Evolutionary conservation across 768 basidiomycete species (phyloP).

Genomic region (Mycena vitilis): DNA sequence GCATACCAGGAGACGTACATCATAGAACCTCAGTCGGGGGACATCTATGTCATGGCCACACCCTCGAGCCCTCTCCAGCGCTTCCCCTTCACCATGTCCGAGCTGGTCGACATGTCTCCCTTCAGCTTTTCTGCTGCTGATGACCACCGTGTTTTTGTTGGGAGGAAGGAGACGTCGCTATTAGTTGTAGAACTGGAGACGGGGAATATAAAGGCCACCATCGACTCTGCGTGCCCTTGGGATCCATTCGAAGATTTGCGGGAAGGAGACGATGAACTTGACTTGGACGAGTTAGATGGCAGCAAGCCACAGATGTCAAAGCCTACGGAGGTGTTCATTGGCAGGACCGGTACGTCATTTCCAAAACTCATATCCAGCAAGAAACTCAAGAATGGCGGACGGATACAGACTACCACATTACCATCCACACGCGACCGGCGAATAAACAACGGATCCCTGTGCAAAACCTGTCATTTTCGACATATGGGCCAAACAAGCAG

Average conservation of each 20-base stretch:
- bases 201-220: constrained; percentile 79
- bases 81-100: constrained; percentile 91
- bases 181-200: constrained; percentile 82
- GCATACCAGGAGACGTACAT: constrained; percentile 83
- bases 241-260: constrained; percentile 70
- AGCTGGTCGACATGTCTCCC: constrained; percentile 92
- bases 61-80: constrained; percentile 81
- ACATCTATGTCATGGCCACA: constrained; percentile 87
- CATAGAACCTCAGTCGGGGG: constrained; percentile 94
- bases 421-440: constrained; percentile 75
- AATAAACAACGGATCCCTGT: constrained; percentile 52
- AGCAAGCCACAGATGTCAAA: constrained; percentile 50
- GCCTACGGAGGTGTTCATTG: constrained; percentile 62
- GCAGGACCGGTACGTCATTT: constrained; percentile 64
- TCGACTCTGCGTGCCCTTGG: constrained; percentile 85
- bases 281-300: constrained; percentile 72
- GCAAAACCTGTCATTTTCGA: constrained; percentile 91
- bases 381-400: too few species aligned
- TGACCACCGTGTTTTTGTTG: constrained; percentile 83
- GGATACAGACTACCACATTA: constrained; percentile 84
- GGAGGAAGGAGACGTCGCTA: constrained; percentile 89
- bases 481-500: constrained; percentile 93
- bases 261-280: constrained; percentile 56
- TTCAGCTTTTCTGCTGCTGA: constrained; percentile 77
- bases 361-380: too few species aligned